These are phyloP conservation scores for Synchytrium microbalum DNA, from an alignment of 371 early-diverging fungal species.

Conservation along the genomic window DNA sequence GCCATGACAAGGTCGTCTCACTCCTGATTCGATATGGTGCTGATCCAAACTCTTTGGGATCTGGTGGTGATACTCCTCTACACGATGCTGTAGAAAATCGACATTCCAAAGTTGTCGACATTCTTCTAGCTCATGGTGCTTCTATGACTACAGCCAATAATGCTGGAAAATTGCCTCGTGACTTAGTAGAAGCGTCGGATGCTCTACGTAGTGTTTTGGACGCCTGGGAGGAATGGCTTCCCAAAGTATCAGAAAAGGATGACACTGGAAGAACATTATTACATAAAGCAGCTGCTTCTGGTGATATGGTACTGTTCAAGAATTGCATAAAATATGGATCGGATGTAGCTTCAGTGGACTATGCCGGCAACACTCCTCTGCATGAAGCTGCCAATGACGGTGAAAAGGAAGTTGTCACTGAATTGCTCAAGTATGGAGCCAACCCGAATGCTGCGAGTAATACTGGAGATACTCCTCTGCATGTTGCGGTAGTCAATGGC, in stretches of 20 bases:
- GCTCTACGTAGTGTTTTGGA: constrained; percentile 1
- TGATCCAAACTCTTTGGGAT: constrained; percentile 54
- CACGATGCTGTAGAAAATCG: constrained; percentile 72
- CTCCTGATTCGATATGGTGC: constrained; percentile 57
- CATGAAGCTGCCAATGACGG: constrained; percentile 65
- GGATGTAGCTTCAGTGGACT: constrained; percentile 60
- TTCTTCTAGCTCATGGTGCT: constrained; percentile 62
- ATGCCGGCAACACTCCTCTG: constrained; percentile 67
- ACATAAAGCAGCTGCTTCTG: constrained; percentile 39
- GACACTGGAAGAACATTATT: constrained; percentile 47
- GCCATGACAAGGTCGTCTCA: constrained; percentile 47
- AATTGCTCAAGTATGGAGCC: constrained; percentile 64
- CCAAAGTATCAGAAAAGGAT: constrained; percentile 29
- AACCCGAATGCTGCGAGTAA: constrained; percentile 23
- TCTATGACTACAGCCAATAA: constrained; percentile 51
- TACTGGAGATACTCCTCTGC: constrained; percentile 41
- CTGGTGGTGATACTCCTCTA: constrained; percentile 65
- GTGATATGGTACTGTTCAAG: constrained; percentile 41
- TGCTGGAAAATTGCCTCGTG: constrained; percentile 46
- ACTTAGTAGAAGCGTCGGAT: constrained; percentile 38
- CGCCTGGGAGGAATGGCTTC: constrained; percentile 31
- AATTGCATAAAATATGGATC: constrained; percentile 63
- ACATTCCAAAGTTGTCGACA: constrained; percentile 43
- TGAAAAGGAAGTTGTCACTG: constrained; percentile 42
- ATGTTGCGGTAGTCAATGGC: constrained; percentile 39